A percentile compares a stretch with the other conserved stretches of the same genome.
Conservation (phyloP, 2,329 filamentous ascomycete species). For the Aureobasidium leucospermi region DNA sequence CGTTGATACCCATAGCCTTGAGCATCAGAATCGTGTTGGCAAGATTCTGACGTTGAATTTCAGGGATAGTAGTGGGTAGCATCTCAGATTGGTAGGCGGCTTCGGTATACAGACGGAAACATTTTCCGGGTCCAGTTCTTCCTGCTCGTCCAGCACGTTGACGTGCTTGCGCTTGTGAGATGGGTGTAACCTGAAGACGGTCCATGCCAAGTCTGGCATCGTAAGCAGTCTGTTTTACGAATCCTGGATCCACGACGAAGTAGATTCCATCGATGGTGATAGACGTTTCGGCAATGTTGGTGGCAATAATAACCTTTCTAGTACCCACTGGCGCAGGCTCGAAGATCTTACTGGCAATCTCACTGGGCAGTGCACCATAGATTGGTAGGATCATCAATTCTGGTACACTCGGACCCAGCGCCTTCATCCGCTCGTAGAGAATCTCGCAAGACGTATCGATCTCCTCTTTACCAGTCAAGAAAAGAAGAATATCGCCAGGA, state of each 20-base stretch:
- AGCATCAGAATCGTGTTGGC: conserved; percentile 93
- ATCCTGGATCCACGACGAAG: conserved; percentile 94
- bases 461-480: conserved; percentile 95
- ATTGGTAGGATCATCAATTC: conserved; percentile 90
- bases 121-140: conserved; percentile 90
- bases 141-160: conserved; percentile 89
- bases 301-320: conserved; percentile 93
- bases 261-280: conserved; percentile 98
- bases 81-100: conserved; percentile 94
- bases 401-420: conserved; percentile 79
- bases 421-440: conserved; percentile 91
- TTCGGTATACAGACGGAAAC: conserved; percentile 92
- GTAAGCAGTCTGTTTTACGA: conserved; percentile 96
- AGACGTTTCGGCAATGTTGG: conserved; percentile 95
- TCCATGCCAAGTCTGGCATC: conserved; percentile 98
- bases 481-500: conserved; percentile 87
- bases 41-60: conserved; percentile 92
- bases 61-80: conserved; percentile 90
- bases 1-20: conserved; percentile 98
- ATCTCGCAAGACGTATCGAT: conserved; percentile 95
- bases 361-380: conserved; percentile 87
- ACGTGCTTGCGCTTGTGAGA: conserved; percentile 93
- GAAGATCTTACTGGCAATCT: conserved; percentile 91
- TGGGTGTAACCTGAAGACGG: conserved; percentile 87
- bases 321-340: conserved; percentile 80